Base-by-base conservation (phyloP, 768 basidiomycete genomes). In the Lactifluus subvellereus region DNA sequence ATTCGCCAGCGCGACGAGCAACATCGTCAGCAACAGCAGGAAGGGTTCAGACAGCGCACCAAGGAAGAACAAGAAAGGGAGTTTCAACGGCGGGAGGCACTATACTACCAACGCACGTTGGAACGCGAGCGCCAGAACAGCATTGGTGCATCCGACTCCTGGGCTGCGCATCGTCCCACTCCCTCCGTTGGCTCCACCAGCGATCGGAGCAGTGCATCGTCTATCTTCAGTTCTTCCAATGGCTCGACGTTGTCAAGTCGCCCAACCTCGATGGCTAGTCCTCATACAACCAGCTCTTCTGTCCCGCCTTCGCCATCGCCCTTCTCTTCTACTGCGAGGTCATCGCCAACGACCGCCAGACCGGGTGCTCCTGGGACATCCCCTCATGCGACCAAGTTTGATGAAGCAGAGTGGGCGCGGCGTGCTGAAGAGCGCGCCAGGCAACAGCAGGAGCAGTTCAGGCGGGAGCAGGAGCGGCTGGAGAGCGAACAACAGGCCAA, bases 371-470 rank as follows among this genome's bases (percentile, higher is more conserved):
- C 61, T 1, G 67, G 65, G 30, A 63, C 68, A 14, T 67, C 69
- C 8, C 65, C 65, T 4, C 62, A 59, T 56, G 72, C 38, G 43
- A 70, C 64, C 54, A 64, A 42, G 37, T 20, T 61, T 14, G 66
- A 77, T 11, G 81, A 85, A 65, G 77, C 78, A 5, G 85, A 88
- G 57, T 84, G 86, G 80, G 75, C 79, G 20, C 82, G 85, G 35
- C 82, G 82, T 16, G 84, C 87, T 64, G 84, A 79, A 22, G 85
- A 88, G 68, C 81, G 84, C 35, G 80, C 81, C 33, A 78, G 82
- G 51, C 77, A 80, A 63, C 88, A 87, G 70, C 84, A 86, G 69
- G 87, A 89, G 76, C 77, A 77, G 59, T 90, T 89, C 74, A 81
- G 81, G 49, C 78, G 78, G 61, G 85, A 88, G 71, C 87, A 90